Conservation (phyloP, 257 asterid genomes). For the Gentiana dahurica region DNA sequence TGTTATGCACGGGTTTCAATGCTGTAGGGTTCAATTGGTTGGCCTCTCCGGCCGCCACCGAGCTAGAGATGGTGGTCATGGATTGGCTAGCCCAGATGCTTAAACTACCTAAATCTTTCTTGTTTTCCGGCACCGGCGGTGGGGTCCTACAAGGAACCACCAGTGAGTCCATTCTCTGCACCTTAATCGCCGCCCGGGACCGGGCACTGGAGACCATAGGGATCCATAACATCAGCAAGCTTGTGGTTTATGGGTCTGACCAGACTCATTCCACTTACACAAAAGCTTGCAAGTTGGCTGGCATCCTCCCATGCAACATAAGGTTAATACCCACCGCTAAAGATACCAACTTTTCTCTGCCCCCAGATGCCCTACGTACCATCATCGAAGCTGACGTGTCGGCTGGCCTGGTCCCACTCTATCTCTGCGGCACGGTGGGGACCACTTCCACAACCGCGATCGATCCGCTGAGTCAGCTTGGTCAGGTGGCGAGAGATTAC, state of each 20-base stretch:
- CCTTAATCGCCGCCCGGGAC: constrained; percentile 21
- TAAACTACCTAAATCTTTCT: constrained; percentile 18
- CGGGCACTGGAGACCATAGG: constrained; percentile 8
- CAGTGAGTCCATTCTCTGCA: constrained; percentile 20
- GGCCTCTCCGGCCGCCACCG: constrained; percentile 25
- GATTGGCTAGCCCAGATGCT: constrained; percentile 23
- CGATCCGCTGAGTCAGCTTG: constrained; percentile 14
- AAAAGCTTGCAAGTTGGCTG: constrained; percentile 24
- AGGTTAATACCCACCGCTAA: constrained; percentile 10
- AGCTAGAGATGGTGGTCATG: constrained; percentile 31
- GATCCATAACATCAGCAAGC: constrained; percentile 9
- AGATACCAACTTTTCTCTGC: constrained; percentile 15
- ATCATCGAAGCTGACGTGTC: constrained; percentile 15
- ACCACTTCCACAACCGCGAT: constrained; percentile 23
- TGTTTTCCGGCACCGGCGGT: constrained; percentile 26
- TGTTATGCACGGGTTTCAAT: constrained; percentile 24
- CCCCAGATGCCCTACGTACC: constrained; percentile 8
- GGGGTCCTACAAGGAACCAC: constrained; percentile 26
- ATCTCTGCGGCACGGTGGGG: constrained; percentile 22
- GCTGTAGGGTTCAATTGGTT: constrained; percentile 29
- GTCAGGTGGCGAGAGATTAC: constrained; percentile 8
- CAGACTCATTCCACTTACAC: constrained; percentile 23
- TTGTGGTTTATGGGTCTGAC: constrained; percentile 20
- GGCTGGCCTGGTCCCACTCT: constrained; percentile 21
- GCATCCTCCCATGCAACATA: constrained; percentile 23